Evolutionary conservation across 371 early-diverging fungal genomes (phyloP).

Genomic region (Syncephalastrum racemosum): DNA sequence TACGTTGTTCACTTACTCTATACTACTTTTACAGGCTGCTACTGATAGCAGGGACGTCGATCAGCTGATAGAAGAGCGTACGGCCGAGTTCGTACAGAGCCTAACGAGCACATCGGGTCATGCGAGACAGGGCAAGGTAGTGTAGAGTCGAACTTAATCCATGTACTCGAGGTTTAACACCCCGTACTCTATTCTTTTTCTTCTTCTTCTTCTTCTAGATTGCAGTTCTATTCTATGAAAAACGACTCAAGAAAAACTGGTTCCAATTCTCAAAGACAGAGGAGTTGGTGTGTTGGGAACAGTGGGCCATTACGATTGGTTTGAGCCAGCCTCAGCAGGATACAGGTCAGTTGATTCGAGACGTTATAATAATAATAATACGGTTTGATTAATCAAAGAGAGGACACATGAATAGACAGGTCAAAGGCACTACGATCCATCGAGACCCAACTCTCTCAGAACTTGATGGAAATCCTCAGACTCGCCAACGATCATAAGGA

Average conservation of each 20-base stretch:
- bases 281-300: conserved; percentile 89
- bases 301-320: conserved; percentile 76
- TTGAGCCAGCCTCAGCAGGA: conserved; percentile 62
- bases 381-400: conserved; percentile 12
- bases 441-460: conserved; percentile 40
- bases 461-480: conserved; percentile 65
- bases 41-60: conserved; percentile 41
- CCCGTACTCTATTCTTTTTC: not conserved
- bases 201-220: conserved; percentile 11
- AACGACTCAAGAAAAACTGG: conserved; percentile 79
- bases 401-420: conserved; percentile 21
- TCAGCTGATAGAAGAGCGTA: conserved; percentile 40
- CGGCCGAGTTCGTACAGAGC: conserved; percentile 37
- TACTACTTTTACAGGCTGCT: conserved; percentile 30
- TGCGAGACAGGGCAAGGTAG: conserved; percentile 43
- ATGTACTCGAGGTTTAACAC: not conserved
- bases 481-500: conserved; percentile 82
- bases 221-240: conserved; percentile 78
- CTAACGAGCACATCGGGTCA: conserved; percentile 17
- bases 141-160: not conserved
- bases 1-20: not conserved
- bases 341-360: conserved; percentile 52
- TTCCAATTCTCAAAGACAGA: conserved; percentile 70
- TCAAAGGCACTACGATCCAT: conserved; percentile 37
- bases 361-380: not conserved